These are phyloP conservation scores for Sordaria brevicollis DNA, from an alignment of 495 filamentous ascomycete genomes.

Conservation along the genomic window DNA sequence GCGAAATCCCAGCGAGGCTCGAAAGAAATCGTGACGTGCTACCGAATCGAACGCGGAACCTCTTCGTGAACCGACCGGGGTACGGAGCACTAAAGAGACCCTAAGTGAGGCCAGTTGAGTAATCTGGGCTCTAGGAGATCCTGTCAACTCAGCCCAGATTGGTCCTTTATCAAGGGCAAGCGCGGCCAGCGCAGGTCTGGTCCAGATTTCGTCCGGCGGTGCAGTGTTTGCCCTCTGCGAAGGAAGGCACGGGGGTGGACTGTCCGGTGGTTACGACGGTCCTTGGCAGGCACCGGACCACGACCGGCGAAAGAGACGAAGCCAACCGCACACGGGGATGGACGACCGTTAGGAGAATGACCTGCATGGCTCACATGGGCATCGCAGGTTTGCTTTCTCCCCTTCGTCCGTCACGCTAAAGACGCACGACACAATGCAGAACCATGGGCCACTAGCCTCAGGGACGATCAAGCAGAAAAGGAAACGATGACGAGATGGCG, in stretches of 20 bases:
- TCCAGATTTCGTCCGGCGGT: neutral
- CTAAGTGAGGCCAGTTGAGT: neutral
- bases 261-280: neutral
- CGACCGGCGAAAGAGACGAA: neutral
- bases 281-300: neutral
- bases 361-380: neutral
- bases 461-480: neutral
- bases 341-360: neutral
- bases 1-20: neutral
- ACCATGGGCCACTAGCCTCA: neutral
- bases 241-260: neutral
- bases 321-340: neutral
- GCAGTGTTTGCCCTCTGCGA: neutral
- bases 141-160: neutral
- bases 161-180: neutral
- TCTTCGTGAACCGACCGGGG: neutral
- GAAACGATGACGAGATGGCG: neutral
- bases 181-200: neutral
- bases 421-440: neutral
- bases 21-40: neutral
- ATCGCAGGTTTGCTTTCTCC: neutral
- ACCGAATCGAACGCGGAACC: neutral
- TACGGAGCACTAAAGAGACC: neutral
- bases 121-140: neutral
- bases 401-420: neutral